Evolutionary conservation across 2,329 filamentous ascomycete species (phyloP).

Genomic region (Botrytis paeoniae): DNA sequence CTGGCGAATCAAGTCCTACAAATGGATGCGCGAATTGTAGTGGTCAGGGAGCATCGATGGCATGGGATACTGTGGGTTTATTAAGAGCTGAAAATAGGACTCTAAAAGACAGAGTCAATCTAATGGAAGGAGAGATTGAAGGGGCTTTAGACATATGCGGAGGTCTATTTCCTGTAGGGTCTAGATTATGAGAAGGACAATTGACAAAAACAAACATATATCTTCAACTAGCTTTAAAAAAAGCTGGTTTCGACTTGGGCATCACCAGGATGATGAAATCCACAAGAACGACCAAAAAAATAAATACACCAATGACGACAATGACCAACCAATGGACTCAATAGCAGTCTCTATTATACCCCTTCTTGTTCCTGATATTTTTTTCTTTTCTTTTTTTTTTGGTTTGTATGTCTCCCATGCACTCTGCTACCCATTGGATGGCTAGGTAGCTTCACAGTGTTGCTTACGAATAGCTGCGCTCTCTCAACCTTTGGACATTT

Average conservation of each 20-base stretch:
- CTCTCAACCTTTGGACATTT: conserved; percentile 7
- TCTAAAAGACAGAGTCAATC: conserved; percentile 56
- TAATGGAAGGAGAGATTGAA: conserved; percentile 59
- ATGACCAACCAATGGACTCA: background rate
- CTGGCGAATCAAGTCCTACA: conserved; percentile 25
- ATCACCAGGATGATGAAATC: conserved; percentile 2
- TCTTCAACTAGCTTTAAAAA: background rate
- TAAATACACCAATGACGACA: conserved; percentile 9
- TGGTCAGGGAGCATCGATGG: conserved; percentile 56
- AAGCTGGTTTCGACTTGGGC: background rate
- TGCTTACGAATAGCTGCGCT: background rate
- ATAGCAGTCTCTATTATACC: conserved; percentile 10
- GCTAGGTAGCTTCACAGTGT: background rate
- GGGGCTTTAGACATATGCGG: conserved; percentile 47
- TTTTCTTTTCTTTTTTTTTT: background rate
- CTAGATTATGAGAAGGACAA: background rate
- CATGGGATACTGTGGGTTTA: conserved; percentile 63
- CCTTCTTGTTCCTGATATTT: conserved; percentile 9
- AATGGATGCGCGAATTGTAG: conserved; percentile 53
- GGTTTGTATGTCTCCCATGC: background rate
- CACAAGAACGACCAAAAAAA: background rate
- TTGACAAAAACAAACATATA: background rate
- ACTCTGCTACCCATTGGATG: background rate
- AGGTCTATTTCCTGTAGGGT: conserved; percentile 9
- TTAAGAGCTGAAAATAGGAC: conserved; percentile 60